Evolutionary conservation across 164 flowering plant species (phyloP).

Genomic region (Berberis thunbergii): DNA sequence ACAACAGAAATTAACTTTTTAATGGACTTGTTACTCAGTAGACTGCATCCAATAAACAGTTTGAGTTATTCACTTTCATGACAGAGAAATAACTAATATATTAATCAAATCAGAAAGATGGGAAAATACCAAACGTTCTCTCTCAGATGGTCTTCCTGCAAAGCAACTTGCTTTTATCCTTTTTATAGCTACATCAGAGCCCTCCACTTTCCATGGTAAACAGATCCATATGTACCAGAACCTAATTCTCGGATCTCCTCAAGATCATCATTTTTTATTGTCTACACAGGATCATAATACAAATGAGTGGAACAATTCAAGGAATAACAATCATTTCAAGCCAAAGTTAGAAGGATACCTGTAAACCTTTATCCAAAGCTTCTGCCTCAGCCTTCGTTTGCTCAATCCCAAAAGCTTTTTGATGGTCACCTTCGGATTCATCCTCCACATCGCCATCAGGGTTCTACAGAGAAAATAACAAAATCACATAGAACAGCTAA

Average conservation of each 20-base stretch:
- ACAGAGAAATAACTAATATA: neutral
- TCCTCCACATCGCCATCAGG: conserved; percentile 35
- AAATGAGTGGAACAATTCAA: neutral
- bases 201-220: conserved; percentile 98
- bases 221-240: conserved; percentile 95
- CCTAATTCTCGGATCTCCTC: conserved; percentile 94
- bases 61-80: too few relatives aligned
- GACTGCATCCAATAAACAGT: too few relatives aligned
- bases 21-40: too few relatives aligned
- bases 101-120: conserved; percentile 1
- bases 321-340: neutral
- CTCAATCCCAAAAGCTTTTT: conserved; percentile 56
- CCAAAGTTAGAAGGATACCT: conserved; percentile 34
- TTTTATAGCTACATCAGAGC: conserved; percentile 97
- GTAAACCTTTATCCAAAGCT: conserved; percentile 82
- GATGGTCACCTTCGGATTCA: conserved; percentile 55
- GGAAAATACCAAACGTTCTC: conserved; percentile 79
- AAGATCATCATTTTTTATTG: conserved; percentile 84
- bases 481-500: neutral
- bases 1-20: too few relatives aligned
- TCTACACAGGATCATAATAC: conserved; percentile 30
- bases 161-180: conserved; percentile 98
- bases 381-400: conserved; percentile 93
- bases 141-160: conserved; percentile 92
- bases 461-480: conserved; percentile 26